Percentiles rank a stretch among this genome's conserved stretches.
Evolutionary conservation across 164 flowering plant species (phyloP).

Genomic region (Echeveria elegans): DNA sequence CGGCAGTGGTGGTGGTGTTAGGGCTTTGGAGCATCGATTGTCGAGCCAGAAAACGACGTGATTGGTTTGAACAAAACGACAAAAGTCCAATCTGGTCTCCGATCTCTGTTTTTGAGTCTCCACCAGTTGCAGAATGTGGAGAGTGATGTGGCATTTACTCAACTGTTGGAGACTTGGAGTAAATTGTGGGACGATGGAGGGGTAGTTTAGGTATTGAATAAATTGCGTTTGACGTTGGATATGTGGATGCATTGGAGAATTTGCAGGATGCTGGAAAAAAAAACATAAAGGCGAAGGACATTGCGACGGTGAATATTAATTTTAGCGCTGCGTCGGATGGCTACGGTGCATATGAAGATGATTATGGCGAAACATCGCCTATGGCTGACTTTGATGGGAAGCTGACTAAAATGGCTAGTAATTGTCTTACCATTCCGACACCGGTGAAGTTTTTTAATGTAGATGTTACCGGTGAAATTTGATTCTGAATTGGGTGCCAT

Average conservation of each 20-base stretch:
- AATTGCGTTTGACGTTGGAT: slow-evolving; percentile 15
- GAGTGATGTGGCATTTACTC: not conserved
- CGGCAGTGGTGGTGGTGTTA: not conserved
- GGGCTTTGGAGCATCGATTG: not conserved
- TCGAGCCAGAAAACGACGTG: not conserved
- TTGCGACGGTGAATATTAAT: slow-evolving; percentile 27
- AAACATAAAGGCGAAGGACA: slow-evolving; percentile 17
- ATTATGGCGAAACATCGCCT: slow-evolving; percentile 12
- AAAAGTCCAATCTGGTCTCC: not conserved
- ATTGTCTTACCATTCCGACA: slow-evolving; percentile 35
- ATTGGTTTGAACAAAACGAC: not conserved
- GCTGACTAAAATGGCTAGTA: slow-evolving; percentile 31
- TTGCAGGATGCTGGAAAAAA: slow-evolving; percentile 19
- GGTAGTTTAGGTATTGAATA: not conserved
- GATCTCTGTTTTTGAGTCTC: not conserved
- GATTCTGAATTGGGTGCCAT: too few species aligned
- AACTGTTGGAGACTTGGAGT: not conserved
- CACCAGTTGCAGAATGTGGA: not conserved
- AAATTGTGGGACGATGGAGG: not conserved
- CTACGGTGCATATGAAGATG: slow-evolving; percentile 27
- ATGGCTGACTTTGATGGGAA: slow-evolving; percentile 11
- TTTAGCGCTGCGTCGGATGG: slow-evolving; percentile 35
- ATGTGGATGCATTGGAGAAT: slow-evolving; percentile 20
- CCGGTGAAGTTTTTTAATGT: slow-evolving; percentile 11
- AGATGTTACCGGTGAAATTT: too few species aligned